Conservation (phyloP, 75 land plant genomes). For the Selaginella moellendorffii region DNA sequence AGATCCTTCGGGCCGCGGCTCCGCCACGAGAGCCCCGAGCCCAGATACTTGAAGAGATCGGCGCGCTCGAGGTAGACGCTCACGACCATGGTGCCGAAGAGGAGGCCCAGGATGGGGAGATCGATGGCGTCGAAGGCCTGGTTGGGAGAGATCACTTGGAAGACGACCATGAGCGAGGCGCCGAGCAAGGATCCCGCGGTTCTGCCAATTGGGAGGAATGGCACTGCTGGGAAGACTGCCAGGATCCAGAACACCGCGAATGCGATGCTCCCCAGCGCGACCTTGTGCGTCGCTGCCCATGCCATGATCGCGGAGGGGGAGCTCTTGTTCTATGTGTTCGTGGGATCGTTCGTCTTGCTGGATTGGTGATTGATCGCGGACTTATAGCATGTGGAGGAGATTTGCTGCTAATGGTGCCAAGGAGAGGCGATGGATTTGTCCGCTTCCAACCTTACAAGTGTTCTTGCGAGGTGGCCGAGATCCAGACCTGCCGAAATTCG, state of each 20-base stretch:
- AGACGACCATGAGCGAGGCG: conserved; percentile 3
- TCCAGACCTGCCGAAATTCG: no score
- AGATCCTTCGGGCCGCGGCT: conserved; percentile 2
- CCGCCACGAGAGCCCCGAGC: not conserved
- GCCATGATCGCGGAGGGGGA: no score
- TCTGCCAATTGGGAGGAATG: conserved; percentile 1
- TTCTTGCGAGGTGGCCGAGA: no score
- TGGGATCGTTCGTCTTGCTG: no score
- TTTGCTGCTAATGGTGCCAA: no score
- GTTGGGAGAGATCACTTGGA: conserved; percentile 5
- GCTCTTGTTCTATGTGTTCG: no score
- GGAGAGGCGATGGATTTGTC: no score
- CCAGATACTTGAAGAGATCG: not conserved
- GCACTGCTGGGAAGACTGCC: not conserved
- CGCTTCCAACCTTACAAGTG: no score
- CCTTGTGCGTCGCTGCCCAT: not conserved
- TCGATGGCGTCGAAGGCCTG: conserved; percentile 4
- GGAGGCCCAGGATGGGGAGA: conserved; percentile 2
- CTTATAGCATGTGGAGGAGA: no score
- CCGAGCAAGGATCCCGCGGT: conserved; percentile 4
- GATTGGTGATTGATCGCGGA: no score
- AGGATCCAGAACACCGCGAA: conserved; percentile 4
- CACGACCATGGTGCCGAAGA: conserved; percentile 6
- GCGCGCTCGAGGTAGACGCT: conserved; percentile 5
- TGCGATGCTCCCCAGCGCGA: not conserved